Conservation (phyloP, 768 basidiomycete genomes). For the Boletus sensibilis region DNA sequence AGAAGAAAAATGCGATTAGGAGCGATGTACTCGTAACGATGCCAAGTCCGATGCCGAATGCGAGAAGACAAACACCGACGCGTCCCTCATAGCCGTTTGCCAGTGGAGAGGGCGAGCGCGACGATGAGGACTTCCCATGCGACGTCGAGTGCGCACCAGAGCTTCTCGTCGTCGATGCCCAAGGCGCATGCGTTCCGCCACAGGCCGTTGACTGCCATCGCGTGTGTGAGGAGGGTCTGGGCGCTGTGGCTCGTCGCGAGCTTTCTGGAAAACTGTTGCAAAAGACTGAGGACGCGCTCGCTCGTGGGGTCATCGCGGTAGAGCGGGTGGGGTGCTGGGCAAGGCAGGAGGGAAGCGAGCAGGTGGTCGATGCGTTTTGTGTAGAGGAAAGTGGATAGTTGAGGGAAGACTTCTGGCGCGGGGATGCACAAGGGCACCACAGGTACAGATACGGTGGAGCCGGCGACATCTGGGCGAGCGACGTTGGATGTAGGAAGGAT, state of each 20-base stretch:
- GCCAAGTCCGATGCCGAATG: conserved; percentile 10
- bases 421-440: conserved; percentile 71
- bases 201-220: conserved; percentile 41
- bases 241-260: conserved; percentile 16
- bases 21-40: conserved; percentile 5
- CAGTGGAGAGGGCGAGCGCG: conserved; percentile 37
- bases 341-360: conserved; percentile 61
- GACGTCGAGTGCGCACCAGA: conserved; percentile 49
- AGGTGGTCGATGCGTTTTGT: conserved; percentile 58
- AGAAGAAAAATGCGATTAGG: conserved; percentile 7
- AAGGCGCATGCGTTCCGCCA: conserved; percentile 52
- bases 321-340: conserved; percentile 26
- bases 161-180: conserved; percentile 46
- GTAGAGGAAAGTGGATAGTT: conserved; percentile 68
- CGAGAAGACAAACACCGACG: background rate
- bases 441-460: conserved; percentile 43
- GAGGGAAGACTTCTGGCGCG: conserved; percentile 63
- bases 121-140: conserved; percentile 49
- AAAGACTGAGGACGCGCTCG: conserved; percentile 7
- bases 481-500: conserved; percentile 19
- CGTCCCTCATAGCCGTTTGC: conserved; percentile 17
- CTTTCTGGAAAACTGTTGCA: conserved; percentile 18
- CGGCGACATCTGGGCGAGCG: conserved; percentile 6
- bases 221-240: conserved; percentile 36
- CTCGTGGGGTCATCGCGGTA: conserved; percentile 26